Evolutionary conservation across 2,329 filamentous ascomycete genomes (phyloP).

Genomic region (Calonectria fujianensis): DNA sequence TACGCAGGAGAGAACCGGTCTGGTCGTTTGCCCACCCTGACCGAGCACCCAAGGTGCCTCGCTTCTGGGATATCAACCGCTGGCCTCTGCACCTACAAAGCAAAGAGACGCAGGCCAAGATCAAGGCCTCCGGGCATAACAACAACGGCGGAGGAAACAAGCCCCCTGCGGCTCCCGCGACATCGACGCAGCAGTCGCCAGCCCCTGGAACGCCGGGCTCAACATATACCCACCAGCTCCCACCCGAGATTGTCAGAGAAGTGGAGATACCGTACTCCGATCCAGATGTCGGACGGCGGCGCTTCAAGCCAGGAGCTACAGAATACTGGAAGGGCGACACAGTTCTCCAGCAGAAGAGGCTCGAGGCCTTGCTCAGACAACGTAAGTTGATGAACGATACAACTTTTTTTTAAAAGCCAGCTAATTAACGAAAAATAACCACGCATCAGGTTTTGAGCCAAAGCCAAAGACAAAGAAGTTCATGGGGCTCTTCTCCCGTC

Average conservation of each 20-base stretch:
- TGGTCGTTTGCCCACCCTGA: conserved; percentile 58
- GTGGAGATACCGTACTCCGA: conserved; percentile 44
- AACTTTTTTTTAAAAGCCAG: background rate
- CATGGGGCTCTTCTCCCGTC: conserved; percentile 36
- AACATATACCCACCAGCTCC: background rate
- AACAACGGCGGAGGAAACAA: background rate
- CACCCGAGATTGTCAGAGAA: conserved; percentile 21
- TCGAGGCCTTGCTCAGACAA: conserved; percentile 49
- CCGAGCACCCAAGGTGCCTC: conserved; percentile 42
- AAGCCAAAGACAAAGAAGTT: conserved; percentile 13
- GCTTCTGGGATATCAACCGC: conserved; percentile 67
- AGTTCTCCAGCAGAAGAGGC: conserved; percentile 51
- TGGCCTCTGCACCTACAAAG: conserved; percentile 68
- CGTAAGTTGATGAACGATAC: conserved; percentile 44
- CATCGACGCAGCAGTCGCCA: background rate
- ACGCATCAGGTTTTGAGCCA: conserved; percentile 41
- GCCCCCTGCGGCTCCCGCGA: background rate
- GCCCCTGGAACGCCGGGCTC: background rate
- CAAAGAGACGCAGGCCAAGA: conserved; percentile 53
- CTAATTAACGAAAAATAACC: conserved; percentile 23
- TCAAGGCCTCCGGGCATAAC: conserved; percentile 46
- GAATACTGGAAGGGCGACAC: conserved; percentile 58
- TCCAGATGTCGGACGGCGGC: conserved; percentile 43
- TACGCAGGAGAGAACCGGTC: conserved; percentile 55
- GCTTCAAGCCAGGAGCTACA: conserved; percentile 50